phyloP scores from a whole-genome alignment of 1,139 yeast genomes.

The Geotrichum reessii region DNA sequence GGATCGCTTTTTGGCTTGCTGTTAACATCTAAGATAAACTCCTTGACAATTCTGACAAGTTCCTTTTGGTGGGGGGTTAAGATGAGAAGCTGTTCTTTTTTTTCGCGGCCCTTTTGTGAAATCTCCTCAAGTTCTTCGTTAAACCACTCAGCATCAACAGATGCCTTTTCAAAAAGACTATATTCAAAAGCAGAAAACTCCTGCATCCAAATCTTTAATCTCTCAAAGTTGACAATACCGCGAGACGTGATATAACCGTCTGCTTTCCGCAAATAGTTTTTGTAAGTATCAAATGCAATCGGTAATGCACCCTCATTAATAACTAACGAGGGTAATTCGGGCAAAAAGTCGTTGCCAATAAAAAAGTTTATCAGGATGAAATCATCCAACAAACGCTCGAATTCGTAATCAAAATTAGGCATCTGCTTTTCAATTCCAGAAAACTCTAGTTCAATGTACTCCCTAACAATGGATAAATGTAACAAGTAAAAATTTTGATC shows the following conservation, averaged over 20 bases:
- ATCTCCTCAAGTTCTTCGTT: slow-evolving; percentile 76
- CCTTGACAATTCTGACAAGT: slow-evolving; percentile 28
- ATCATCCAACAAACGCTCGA: slow-evolving; percentile 88
- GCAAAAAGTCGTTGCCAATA: slow-evolving; percentile 96
- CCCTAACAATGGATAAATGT: slow-evolving; percentile 83
- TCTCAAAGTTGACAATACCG: slow-evolving; percentile 70
- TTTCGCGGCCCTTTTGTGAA: slow-evolving; percentile 64
- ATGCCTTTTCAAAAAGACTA: slow-evolving; percentile 49
- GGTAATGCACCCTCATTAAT: slow-evolving; percentile 96
- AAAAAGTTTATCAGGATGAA: slow-evolving; percentile 88
- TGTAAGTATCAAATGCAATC: slow-evolving; percentile 77
- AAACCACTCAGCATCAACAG: slow-evolving; percentile 86
- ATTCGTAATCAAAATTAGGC: slow-evolving; percentile 60
- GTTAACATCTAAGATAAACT: slow-evolving; percentile 27
- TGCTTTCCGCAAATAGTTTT: slow-evolving; percentile 62
- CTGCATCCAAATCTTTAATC: slow-evolving; percentile 71
- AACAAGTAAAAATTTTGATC: slow-evolving; percentile 78
- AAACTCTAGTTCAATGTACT: slow-evolving; percentile 84
- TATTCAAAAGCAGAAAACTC: slow-evolving; percentile 75
- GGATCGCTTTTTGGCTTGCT: slow-evolving; percentile 20
- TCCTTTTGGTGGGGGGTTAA: slow-evolving; percentile 65
- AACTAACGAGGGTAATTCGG: slow-evolving; percentile 92
- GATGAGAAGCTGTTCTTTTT: slow-evolving; percentile 54
- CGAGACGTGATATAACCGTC: slow-evolving; percentile 83
- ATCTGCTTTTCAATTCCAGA: slow-evolving; percentile 56